Evolutionary conservation across 495 filamentous ascomycete species (phyloP).

Genomic region (Eremomyces bilateralis): DNA sequence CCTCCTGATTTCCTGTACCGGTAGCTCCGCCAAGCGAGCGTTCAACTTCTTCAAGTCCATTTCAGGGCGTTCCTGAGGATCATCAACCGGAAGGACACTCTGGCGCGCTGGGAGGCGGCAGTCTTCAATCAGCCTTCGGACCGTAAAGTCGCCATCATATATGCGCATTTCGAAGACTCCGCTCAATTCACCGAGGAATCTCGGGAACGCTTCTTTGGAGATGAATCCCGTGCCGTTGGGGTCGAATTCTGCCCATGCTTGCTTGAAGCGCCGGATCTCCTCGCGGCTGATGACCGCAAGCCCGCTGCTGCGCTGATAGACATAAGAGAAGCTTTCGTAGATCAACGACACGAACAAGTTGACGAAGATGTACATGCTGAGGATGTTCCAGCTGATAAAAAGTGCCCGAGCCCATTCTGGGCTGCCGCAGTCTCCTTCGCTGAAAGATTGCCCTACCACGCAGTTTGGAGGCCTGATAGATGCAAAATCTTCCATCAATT

Average conservation of each 20-base stretch:
- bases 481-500: conserved; percentile 92
- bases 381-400: conserved; percentile 94
- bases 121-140: conserved; percentile 61
- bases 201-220: conserved; percentile 74
- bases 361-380: conserved; percentile 99
- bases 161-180: conserved; percentile 96
- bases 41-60: conserved; percentile 64
- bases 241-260: conserved; percentile 92
- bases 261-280: conserved; percentile 90
- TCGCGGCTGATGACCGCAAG: conserved; percentile 69
- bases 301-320: conserved; percentile 85
- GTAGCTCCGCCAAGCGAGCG: conserved; percentile 49
- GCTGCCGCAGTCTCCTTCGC: conserved; percentile 84
- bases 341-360: conserved; percentile 97
- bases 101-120: conserved; percentile 31
- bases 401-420: conserved; percentile 63
- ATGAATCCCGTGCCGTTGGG: conserved; percentile 82
- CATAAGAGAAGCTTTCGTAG: conserved; percentile 98
- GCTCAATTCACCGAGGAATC: conserved; percentile 66
- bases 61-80: conserved; percentile 15
- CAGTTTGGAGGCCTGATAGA: conserved; percentile 55
- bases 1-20: conserved; percentile 46
- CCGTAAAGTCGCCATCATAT: conserved; percentile 74
- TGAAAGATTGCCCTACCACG: no score
- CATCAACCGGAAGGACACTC: conserved; percentile 28